Evolutionary conservation across 2,329 filamentous ascomycete genomes (phyloP).

Genomic region (Lizonia empirigonia): DNA sequence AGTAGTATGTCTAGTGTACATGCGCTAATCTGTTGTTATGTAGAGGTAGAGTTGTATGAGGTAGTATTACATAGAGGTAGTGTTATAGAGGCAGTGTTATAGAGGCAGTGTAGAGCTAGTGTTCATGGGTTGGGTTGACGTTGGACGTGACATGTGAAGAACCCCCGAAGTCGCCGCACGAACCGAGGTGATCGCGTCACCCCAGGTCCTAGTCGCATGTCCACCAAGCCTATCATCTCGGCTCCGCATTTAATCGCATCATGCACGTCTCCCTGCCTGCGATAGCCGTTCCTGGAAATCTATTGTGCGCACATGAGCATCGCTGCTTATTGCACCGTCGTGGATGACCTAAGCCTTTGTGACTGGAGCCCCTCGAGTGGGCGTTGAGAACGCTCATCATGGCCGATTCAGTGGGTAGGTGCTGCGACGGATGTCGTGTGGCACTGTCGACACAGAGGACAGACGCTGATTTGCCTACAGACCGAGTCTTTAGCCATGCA

Average conservation of each 20-base stretch:
- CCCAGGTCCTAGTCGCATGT: conserved; percentile 8
- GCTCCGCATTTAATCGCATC: conserved; percentile 24
- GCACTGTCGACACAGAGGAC: not conserved
- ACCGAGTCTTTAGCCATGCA: conserved; percentile 98
- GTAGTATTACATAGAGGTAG: too few species aligned
- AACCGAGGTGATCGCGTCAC: conserved; percentile 7
- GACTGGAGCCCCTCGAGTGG: conserved; percentile 18
- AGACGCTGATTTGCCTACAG: conserved; percentile 54
- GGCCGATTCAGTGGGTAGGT: conserved; percentile 51
- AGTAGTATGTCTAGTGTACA: too few species aligned
- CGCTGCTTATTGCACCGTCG: not conserved
- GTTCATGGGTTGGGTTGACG: not conserved
- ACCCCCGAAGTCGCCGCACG: not conserved
- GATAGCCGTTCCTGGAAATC: not conserved
- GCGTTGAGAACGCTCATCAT: conserved; percentile 37
- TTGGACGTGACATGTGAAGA: conserved; percentile 2
- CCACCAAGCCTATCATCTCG: conserved; percentile 7
- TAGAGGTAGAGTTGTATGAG: too few species aligned
- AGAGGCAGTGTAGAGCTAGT: too few species aligned
- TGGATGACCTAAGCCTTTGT: conserved; percentile 21
- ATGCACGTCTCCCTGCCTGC: conserved; percentile 16
- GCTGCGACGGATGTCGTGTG: not conserved
- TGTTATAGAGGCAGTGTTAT: too few species aligned
- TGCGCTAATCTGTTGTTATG: too few species aligned
- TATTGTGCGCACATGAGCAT: not conserved